Evolutionary conservation across 345 rosid genomes (phyloP), one percentile per base, ranked within the genome.

Genomic region (Viola odorata): DNA sequence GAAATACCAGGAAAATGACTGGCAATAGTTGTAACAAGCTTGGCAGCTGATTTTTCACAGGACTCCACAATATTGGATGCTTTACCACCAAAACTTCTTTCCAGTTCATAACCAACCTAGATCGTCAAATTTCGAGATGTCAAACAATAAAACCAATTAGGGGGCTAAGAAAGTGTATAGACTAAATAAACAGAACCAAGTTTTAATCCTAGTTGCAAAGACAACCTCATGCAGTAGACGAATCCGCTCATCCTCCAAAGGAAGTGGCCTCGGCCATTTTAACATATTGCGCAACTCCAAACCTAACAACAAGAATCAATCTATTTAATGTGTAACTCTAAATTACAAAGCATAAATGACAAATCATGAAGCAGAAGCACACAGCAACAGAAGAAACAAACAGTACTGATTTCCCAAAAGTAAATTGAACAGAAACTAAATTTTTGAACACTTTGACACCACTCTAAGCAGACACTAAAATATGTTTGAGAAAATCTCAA

Each of bases 261-360:
- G 96, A 70, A 88, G 87, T 44, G 91, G 82, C 70, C 91, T 78
- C 15, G 96, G 89, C 96, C 91, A 88, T 75, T 81, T 80, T 72
- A 88, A 63, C 73, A 88, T 37, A 38, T 79, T 75, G 0, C 86
- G 78, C 60, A 88, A 74, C 65, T 85, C 65, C 76, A 77, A 73
- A 74, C 96, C 96, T 88, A 65, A 56, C 50, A 62, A 41, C 11
- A 65, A 62, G 64, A 36, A 65, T n/a, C 37, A 37, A 16, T 44
- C n/a, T n/a, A n/a, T n/a, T n/a, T 23, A 23, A 23, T 23, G 32
- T 23, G 32, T 23, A 23, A 41, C 2, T 7, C 41, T 23, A 32
- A 11, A 38, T 7, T 41, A 41, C 48, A 14, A 51, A 15, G 47
- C 16, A 12, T 3, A 37, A 5, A 52, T 3, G 44, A 5, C n/a